Evolutionary conservation across 352 stramenopile species (phyloP).

Genomic region (Globisporangium cederbergense): DNA sequence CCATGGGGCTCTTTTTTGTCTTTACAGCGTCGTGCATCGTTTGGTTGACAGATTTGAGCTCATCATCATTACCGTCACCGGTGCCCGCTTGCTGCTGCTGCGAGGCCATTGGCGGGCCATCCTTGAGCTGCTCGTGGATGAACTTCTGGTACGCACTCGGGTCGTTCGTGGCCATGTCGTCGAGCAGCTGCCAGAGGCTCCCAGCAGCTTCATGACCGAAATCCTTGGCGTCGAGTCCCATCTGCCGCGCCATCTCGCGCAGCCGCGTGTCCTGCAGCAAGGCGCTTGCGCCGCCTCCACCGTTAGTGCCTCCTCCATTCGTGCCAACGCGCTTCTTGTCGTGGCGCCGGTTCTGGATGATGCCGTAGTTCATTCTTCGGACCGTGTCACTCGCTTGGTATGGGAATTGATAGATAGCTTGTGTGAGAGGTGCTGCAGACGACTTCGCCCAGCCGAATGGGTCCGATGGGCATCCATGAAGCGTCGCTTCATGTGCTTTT

Average conservation of each 20-base stretch:
- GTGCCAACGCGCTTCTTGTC: slow-evolving; percentile 21
- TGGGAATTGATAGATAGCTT: background rate
- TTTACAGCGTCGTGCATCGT: background rate
- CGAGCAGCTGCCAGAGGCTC: slow-evolving; percentile 68
- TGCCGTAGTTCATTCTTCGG: slow-evolving; percentile 79
- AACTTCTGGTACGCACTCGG: slow-evolving; percentile 72
- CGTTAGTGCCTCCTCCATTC: background rate
- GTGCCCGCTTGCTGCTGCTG: slow-evolving; percentile 1
- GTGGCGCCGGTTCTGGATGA: slow-evolving; percentile 74
- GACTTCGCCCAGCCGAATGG: no score
- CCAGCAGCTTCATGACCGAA: slow-evolving; percentile 67
- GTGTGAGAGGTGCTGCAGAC: no score
- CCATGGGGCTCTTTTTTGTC: slow-evolving; percentile 12
- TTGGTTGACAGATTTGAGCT: background rate
- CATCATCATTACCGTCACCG: background rate
- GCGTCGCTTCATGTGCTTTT: no score
- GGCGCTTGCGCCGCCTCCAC: slow-evolving; percentile 21
- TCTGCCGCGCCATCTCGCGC: slow-evolving; percentile 81
- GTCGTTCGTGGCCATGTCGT: slow-evolving; percentile 68
- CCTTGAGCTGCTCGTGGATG: slow-evolving; percentile 76
- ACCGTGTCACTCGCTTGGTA: background rate
- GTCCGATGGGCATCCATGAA: no score
- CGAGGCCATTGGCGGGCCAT: slow-evolving; percentile 35
- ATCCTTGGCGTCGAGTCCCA: slow-evolving; percentile 67
- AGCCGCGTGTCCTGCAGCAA: slow-evolving; percentile 56